Evolutionary conservation across 2,329 filamentous ascomycete genomes (phyloP).

Genomic region (Apiospora saccharicola): DNA sequence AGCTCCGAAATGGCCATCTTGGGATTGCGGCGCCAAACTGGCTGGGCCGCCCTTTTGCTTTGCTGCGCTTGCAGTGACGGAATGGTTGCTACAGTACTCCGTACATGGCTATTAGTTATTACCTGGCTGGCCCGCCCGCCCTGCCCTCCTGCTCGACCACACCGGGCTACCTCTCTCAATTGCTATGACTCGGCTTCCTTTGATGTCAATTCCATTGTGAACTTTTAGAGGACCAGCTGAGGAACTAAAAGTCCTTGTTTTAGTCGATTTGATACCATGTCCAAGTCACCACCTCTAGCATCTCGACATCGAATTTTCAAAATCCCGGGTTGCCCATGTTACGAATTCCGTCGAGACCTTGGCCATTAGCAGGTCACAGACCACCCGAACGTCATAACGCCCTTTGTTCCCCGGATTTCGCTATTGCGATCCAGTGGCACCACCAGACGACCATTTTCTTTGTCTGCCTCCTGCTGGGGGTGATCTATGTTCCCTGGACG

Average conservation of each 20-base stretch:
- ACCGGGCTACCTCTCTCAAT: background rate
- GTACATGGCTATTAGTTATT: slow-evolving; percentile 3
- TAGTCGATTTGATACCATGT: background rate
- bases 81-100: background rate
- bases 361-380: slow-evolving; percentile 15
- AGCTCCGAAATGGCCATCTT: slow-evolving; percentile 11
- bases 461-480: background rate
- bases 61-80: background rate
- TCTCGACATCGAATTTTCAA: background rate
- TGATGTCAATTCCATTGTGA: background rate
- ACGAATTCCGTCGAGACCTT: background rate
- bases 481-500: background rate
- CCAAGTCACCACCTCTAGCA: background rate
- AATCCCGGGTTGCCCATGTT: slow-evolving; percentile 5
- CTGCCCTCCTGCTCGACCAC: background rate
- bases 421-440: slow-evolving; percentile 9
- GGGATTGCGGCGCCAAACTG: slow-evolving; percentile 5
- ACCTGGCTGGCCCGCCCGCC: slow-evolving; percentile 16
- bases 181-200: background rate
- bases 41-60: background rate
- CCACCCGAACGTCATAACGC: slow-evolving; percentile 9
- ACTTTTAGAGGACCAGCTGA: background rate
- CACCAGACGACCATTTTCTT: background rate
- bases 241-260: background rate
- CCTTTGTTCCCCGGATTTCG: slow-evolving; percentile 8